Evolutionary conservation across 163 green algal genomes (phyloP).

Genomic region (Scenedesmus sp.): DNA sequence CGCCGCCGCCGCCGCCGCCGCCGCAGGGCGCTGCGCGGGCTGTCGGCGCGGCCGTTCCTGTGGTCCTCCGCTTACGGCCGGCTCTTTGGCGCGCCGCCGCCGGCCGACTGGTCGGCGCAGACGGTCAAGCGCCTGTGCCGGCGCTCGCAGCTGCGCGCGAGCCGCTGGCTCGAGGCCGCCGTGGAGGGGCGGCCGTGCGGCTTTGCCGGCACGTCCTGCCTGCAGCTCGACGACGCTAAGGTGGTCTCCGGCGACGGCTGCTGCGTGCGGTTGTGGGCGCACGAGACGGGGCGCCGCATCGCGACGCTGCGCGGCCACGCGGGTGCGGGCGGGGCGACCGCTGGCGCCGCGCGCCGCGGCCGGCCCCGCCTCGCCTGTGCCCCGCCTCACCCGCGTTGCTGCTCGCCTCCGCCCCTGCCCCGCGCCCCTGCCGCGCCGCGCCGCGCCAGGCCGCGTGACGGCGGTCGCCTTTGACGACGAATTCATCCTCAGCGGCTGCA

Average conservation of each 20-base stretch:
- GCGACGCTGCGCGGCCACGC: slow-evolving; percentile 57
- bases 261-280: slow-evolving; percentile 61
- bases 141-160: slow-evolving; percentile 28
- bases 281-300: slow-evolving; percentile 60
- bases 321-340: no score
- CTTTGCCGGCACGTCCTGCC: slow-evolving; percentile 39
- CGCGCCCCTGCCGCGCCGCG: background rate
- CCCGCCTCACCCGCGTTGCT: background rate
- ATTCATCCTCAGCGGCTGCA: slow-evolving; percentile 53
- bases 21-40: background rate
- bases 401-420: background rate
- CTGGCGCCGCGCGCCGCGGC: no score
- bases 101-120: slow-evolving; percentile 22
- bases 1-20: background rate
- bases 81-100: slow-evolving; percentile 14
- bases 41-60: slow-evolving; percentile 15
- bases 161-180: slow-evolving; percentile 59
- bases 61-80: slow-evolving; percentile 24
- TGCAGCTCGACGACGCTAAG: slow-evolving; percentile 68
- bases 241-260: slow-evolving; percentile 57
- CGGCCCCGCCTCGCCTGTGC: no score
- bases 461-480: slow-evolving; percentile 56
- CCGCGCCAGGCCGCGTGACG: slow-evolving; percentile 46
- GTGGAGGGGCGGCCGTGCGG: slow-evolving; percentile 16
- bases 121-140: slow-evolving; percentile 41